Evolutionary conservation across 306 rosid species (phyloP), one percentile per base, ranked within the genome.

Genomic region (Dalbergia cultrata): DNA sequence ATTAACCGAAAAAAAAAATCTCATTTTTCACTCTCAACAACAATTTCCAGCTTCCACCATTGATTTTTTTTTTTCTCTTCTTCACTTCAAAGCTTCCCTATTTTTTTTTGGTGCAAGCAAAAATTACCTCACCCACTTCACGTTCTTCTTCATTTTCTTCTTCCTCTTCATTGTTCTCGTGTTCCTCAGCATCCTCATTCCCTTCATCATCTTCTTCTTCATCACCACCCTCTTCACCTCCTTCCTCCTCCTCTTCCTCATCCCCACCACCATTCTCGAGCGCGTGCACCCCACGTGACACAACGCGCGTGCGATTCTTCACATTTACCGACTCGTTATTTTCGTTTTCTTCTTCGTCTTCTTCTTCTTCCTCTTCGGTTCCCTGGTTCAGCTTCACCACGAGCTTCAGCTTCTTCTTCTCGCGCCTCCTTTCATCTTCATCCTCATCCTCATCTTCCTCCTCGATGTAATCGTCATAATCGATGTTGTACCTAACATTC

Each of bases 381-480:
- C 82, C 89, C 35, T 88, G 93, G 82, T 89, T 89, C 3, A 95
- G 90, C 97, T 93, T 96, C 70, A 79, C 89, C 5, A 95, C 93
- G 12, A 96, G 92, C 90, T 93, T 93, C 6, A 96, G 84, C 90
- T 96, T 96, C 94, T 90, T 93, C 94, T 92, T 90, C 71, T 89
- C 88, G 60, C 92, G 82, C 75, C 89, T 75, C 78, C 87, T 88
- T 62, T 91, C 94, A 8, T 90, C 98, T 21, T 95, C 97, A 0
- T 92, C 98, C 14, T 91, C 97, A 5, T 90, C 92, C 14, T 89
- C 93, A 4, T 88, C 90, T 10, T 88, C 95, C 65, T 90, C 94
- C 14, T 93, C 97, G 13, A 93, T 54, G 79, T 84, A 95, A 66
- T 95, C 98, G 45, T 93, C 98, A 79, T 77, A 93, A 82, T 96